Conservation (phyloP, 2,329 filamentous ascomycete genomes). For the Nemania sp. region DNA sequence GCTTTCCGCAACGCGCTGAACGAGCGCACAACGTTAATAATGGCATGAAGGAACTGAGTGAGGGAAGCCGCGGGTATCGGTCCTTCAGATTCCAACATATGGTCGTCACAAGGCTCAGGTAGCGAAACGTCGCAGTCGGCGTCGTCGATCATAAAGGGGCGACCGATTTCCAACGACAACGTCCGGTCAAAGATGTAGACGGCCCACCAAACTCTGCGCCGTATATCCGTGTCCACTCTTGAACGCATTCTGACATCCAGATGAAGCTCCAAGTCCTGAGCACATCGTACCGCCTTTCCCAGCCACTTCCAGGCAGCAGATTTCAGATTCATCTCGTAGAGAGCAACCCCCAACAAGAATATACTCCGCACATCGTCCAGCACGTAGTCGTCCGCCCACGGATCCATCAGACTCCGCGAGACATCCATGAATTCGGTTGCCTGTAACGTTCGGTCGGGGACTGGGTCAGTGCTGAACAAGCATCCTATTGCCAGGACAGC, state of each 20-base stretch:
- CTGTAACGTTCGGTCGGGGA: conserved; percentile 64
- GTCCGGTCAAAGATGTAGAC: conserved; percentile 90
- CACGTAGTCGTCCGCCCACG: conserved; percentile 82
- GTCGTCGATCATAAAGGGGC: conserved; percentile 86
- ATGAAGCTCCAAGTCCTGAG: conserved; percentile 87
- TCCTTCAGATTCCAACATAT: conserved; percentile 73
- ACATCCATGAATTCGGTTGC: conserved; percentile 76
- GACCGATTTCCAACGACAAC: conserved; percentile 82
- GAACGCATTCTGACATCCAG: conserved; percentile 79
- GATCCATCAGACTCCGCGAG: conserved; percentile 77
- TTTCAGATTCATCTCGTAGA: conserved; percentile 87
- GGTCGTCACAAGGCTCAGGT: conserved; percentile 84
- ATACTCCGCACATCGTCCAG: conserved; percentile 80
- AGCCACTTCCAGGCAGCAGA: conserved; percentile 90
- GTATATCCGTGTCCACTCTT: conserved; percentile 84
- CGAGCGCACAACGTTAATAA: conserved; percentile 84
- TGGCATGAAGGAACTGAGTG: conserved; percentile 78
- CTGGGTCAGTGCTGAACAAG: conserved; percentile 73
- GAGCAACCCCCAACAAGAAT: conserved; percentile 80
- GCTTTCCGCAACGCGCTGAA: conserved; percentile 80
- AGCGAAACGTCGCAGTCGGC: conserved; percentile 87
- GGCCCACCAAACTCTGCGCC: conserved; percentile 91
- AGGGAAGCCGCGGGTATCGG: conserved; percentile 65
- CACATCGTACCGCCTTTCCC: conserved; percentile 80
- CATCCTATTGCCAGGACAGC: conserved; percentile 85